Evolutionary conservation across 805 yeast genomes (phyloP), one percentile per base, ranked within the genome.

Genomic region (Saturnispora kantuleensis): DNA sequence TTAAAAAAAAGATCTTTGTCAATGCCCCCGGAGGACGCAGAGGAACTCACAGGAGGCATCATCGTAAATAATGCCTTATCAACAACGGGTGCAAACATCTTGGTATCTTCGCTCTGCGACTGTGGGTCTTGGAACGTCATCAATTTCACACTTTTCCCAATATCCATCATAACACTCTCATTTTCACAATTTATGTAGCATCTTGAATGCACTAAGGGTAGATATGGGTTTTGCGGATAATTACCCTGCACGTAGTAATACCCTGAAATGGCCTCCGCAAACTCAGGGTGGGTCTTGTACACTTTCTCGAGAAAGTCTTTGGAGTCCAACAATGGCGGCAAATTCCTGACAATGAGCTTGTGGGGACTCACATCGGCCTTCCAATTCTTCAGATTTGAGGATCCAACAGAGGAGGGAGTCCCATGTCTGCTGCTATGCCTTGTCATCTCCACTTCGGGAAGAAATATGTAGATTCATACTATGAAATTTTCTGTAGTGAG

Each of bases 221-320:
- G 69, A 47, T 63, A 71, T 1, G 70, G 69, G 15, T 58, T 60
- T 1, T 42, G 36, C 0, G 73, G 59, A 42, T 64, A 64, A 13
- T 56, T 51, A 2, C 79, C 79, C 42, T 56, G 47, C 2, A 68
- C 66, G 54, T 68, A 74, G 51, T 71, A 70, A 29, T 48, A 50
- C 1, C 39, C 41, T 6, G 46, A 15, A 26, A 51, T 38, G 4
- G 31, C 31, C 5, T 31, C 33, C 11, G 26, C 32, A 8, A 44
- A 39, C 4, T 33, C 46, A 2, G 49, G 47, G 11, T 40, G 10
- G 32, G 10, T 11, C 31, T 30, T 13, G 7, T 18, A 18, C 10
- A 47, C 16, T 26, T 44, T 29, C 15, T 29, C 17, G 7, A 45
- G 28, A 37, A 71, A 69, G 6, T 54, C 57, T 1, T 49, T 53